Base-by-base conservation (phyloP, 257 asterid species). In the Salvia rosmarinus region DNA sequence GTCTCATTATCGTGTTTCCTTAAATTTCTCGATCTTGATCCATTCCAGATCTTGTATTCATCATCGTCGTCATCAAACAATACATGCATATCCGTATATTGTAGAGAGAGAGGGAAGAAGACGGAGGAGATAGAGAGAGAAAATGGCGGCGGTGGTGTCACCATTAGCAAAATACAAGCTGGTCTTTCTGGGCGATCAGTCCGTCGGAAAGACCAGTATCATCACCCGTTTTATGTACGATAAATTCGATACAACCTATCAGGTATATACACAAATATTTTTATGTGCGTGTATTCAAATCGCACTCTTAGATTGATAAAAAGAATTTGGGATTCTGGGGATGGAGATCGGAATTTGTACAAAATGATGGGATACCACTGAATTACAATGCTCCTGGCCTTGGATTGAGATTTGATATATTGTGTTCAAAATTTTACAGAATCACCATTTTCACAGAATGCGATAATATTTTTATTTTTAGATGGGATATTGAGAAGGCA, bases 181-280 rank as follows among this genome's bases (percentile, higher is more conserved):
- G 68, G 84, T 79, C 64, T 82, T 82, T 56, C 70, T 82, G 32
- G 86, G 86, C 7, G 86, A 82, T 79, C 86, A 82, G 42, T 82
- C 83, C 13, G 85, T 81, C 58, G 85, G 83, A 40, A 81, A 81
- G 78, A 81, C 83, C 58, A 78, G 85, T 42, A 81, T 81, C 67
- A 81, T 81, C 75, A 81, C 85, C 59, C 85, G 83, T 5, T 81
- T 81, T 72, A 81, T 81, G 85, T 81, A 81, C 63, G 83, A 81
- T 57, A 81, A 81, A 71, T 81, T 81, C 67, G 82, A 82, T 39
- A 82, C 78, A 23, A 78, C 86, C 19, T 82, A 82, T 75, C 83
- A 82, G 83, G 83, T 75, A 39, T 43, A 14, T 20, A 16, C 5
- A 16, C 56, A 16, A 49, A 49, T 49, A 16, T n/a, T n/a, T n/a